phyloP scores from a whole-genome alignment of 2,329 filamentous ascomycete species.

The Fonsecaea pugnacius region DNA sequence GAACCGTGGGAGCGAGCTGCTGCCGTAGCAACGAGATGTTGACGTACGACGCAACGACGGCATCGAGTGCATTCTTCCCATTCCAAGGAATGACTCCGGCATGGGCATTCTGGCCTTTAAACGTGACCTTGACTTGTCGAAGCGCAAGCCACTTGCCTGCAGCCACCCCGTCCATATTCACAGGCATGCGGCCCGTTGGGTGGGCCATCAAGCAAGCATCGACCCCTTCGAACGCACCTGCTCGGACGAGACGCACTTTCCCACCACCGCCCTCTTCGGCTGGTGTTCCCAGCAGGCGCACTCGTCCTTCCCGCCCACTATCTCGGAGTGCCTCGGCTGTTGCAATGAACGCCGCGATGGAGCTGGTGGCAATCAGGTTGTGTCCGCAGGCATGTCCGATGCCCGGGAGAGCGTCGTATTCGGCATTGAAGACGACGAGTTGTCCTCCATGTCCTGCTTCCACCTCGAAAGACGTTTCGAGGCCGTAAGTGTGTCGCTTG shows the following conservation, averaged over 20 bases:
- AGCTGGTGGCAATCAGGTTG: slow-evolving; percentile 47
- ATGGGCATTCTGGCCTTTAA: slow-evolving; percentile 59
- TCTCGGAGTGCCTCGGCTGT: slow-evolving; percentile 41
- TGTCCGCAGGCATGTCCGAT: slow-evolving; percentile 50
- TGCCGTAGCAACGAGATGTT: slow-evolving; percentile 59
- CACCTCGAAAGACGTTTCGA: slow-evolving; percentile 59
- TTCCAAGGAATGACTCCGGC: slow-evolving; percentile 63
- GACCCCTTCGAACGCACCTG: slow-evolving; percentile 48
- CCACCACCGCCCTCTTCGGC: slow-evolving; percentile 48
- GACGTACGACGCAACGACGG: slow-evolving; percentile 54
- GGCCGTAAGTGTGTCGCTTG: slow-evolving; percentile 55
- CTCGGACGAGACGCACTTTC: slow-evolving; percentile 49
- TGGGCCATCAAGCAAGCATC: slow-evolving; percentile 54
- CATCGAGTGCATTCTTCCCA: slow-evolving; percentile 64
- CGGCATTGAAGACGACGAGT: slow-evolving; percentile 46
- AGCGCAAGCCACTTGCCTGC: slow-evolving; percentile 43
- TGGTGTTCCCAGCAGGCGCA: slow-evolving; percentile 46
- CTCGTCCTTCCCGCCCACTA: slow-evolving; percentile 37
- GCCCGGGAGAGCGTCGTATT: slow-evolving; percentile 49
- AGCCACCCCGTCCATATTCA: slow-evolving; percentile 23
- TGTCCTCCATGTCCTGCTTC: slow-evolving; percentile 48
- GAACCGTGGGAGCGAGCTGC: slow-evolving; percentile 58
- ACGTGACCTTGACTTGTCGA: slow-evolving; percentile 45
- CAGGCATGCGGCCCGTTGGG: slow-evolving; percentile 37
- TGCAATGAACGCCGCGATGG: slow-evolving; percentile 45